phyloP scores from a whole-genome alignment of 2,329 filamentous ascomycete genomes.

The Clarireedia homoeocarpa region DNA sequence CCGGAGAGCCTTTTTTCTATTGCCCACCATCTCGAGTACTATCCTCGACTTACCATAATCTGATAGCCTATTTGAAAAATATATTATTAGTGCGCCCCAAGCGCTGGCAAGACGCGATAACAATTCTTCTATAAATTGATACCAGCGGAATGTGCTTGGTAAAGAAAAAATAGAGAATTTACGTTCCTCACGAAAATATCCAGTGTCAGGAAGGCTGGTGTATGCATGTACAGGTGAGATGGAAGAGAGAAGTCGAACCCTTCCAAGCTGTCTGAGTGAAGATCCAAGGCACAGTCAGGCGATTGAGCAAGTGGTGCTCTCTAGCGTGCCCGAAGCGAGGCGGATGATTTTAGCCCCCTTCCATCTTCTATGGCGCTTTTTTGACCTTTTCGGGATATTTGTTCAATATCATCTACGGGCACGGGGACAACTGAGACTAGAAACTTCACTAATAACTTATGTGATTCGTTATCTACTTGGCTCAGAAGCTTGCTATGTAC shows the following conservation, averaged over 20 bases:
- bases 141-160: background rate
- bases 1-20: constrained; percentile 14
- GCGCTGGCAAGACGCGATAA: background rate
- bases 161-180: background rate
- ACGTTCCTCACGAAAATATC: background rate
- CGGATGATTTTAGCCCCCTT: no score
- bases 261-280: background rate
- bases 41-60: constrained; percentile 14
- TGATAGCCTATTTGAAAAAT: background rate
- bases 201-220: background rate
- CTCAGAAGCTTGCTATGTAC: no score
- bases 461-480: no score
- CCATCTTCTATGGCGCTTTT: no score
- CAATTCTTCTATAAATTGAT: background rate
- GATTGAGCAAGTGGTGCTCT: background rate
- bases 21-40: constrained; percentile 12
- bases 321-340: background rate
- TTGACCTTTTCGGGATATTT: no score
- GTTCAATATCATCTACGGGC: no score
- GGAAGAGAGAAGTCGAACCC: background rate
- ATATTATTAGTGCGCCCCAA: constrained; percentile 2
- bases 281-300: background rate
- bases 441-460: no score
- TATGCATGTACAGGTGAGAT: background rate
- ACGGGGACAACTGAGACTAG: no score